Base-by-base conservation (phyloP, 257 asterid species). In the Gardenia jasminoides region DNA sequence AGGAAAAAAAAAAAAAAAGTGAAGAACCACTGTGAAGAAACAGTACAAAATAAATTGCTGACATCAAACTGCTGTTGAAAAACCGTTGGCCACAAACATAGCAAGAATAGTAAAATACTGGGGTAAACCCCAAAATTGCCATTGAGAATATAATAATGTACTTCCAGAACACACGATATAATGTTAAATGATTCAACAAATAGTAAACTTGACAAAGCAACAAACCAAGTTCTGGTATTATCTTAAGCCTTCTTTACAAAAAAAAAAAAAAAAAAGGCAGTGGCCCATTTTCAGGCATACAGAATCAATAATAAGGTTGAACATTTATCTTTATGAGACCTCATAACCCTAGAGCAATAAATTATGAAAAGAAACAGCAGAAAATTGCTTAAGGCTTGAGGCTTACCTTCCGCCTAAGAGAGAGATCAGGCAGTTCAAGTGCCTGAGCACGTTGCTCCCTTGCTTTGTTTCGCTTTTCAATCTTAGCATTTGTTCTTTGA, bases 391-490 rank as follows among this genome's bases (percentile, higher is more conserved):
- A 20, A n/a, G 3, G 36, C 47, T 69, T 56, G 24, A 50, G 68
- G 74, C 78, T 83, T 89, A 95, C 99, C 99, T 96, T 96, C 70
- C 90, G 88, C 84, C 91, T 86, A 80, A 96, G 79, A 67, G 98
- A 84, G 80, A 86, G 86, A 81, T 89, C 91, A 1, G 99, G 99
- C 78, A 88, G 86, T 82, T 92, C 96, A 33, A 96, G 96, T 47
- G 90, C 95, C 87, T 39, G 79, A 66, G 92, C 92, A 26, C 89
- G 85, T 81, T 81, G 85, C 84, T 89, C 86, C 85, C 99, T 89
- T 36, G 95, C 91, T 82, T 16, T 80, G 73, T 96, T 96, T 83
- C 97, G 91, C 83, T 85, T 84, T 47, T 81, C 84, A 80, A 96
- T 96, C 76, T 84, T 83, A 44, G 91, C 87, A 75, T 96, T 96